Evolutionary conservation across 225 moss, liverwort and hornwort genomes (phyloP), one percentile per base, ranked within the genome.

Genomic region (Marchantia polymorpha): DNA sequence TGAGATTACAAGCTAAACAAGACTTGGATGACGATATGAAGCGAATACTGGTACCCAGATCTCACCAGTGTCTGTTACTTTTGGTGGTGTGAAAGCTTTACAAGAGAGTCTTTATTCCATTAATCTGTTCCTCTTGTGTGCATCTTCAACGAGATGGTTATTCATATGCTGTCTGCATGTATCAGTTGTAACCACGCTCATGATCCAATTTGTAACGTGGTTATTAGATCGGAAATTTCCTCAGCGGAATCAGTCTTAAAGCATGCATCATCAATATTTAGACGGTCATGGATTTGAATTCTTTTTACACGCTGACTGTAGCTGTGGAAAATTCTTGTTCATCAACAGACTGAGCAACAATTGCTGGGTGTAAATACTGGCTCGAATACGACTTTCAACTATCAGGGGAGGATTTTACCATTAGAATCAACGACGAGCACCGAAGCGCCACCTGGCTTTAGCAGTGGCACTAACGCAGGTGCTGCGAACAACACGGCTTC

Each of bases 381-480:
- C 10, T 63, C 53, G 48, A 87, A 53, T 64, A 19, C 68, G n/a
- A 69, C 77, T 69, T 10, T 13, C 46, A 74, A 26, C 63, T 72
- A 78, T 49, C 89, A 72, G 48, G 82, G 86, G 30, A 74, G 84
- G 75, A 80, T 70, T 16, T 79, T 84, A n/a, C 86, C 84, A 11
- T 17, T 73, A 77, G 68, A 83, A 64, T 56, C 85, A 19, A 81
- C 79, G 76, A 82, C 86, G 48, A 87, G 82, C 84, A 76, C 84
- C 76, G 93, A 95, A 79, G 90, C 81, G 1, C 93, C 97, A 31
- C 97, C 97, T 76, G 94, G 97, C 74, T 99, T 99, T 56, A 91
- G 87, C 26, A 58, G 53, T 14, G 72, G 85, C 47, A 72, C 77
- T 69, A 85, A 30, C 67, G 65, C 69, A 64, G 88, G 82, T 31